Evolutionary conservation across 2,329 filamentous ascomycete species (phyloP).

Genomic region (Ceratocystis colombiana): DNA sequence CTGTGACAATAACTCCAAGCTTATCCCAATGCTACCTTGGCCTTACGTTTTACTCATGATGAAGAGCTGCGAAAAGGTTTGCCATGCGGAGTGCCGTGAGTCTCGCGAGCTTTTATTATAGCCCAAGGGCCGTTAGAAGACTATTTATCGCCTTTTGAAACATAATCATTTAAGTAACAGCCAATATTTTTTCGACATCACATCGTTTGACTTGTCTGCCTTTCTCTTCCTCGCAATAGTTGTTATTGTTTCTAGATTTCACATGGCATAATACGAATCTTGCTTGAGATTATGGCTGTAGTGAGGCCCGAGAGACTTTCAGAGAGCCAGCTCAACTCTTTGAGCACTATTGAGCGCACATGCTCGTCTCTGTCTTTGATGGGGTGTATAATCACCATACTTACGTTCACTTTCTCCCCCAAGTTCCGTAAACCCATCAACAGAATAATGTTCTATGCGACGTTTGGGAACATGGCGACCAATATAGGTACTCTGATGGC

Average conservation of each 20-base stretch:
- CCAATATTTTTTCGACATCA: not conserved
- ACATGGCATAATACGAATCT: not conserved
- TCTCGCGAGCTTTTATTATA: too few relatives aligned
- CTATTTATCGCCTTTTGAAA: too few relatives aligned
- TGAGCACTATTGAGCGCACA: constrained; percentile 55
- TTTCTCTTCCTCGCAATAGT: too few relatives aligned
- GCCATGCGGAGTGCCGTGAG: too few relatives aligned
- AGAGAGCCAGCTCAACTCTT: constrained; percentile 36
- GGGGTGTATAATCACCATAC: constrained; percentile 61
- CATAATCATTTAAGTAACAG: not conserved
- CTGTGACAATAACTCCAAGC: too few relatives aligned
- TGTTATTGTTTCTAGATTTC: too few relatives aligned
- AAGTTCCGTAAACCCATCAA: constrained; percentile 82
- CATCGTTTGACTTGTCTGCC: too few relatives aligned
- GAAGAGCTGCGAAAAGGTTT: too few relatives aligned
- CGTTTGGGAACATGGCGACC: constrained; percentile 67
- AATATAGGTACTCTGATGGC: constrained; percentile 70
- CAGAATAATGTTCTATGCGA: constrained; percentile 71
- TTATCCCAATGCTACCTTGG: too few relatives aligned
- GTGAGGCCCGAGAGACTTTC: constrained; percentile 10
- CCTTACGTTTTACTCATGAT: too few relatives aligned
- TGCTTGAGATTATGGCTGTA: not conserved
- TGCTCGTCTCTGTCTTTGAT: constrained; percentile 61
- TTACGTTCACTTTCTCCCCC: constrained; percentile 57
- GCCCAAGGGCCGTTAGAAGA: too few relatives aligned